These are phyloP conservation scores for Fusarium burgessii DNA, from an alignment of 2,329 filamentous ascomycete genomes.

Conservation along the genomic window DNA sequence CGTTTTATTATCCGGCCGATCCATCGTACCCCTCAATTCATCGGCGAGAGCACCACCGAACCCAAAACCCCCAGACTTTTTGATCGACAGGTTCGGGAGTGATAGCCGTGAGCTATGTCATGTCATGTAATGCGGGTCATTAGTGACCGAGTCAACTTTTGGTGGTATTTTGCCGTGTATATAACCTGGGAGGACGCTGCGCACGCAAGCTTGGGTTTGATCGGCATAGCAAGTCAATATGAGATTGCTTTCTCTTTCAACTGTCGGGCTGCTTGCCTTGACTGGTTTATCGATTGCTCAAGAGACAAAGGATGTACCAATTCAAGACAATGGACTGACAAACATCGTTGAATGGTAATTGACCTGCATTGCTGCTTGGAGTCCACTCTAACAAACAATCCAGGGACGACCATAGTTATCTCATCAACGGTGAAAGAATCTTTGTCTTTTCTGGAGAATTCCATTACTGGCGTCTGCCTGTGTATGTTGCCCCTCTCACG, in stretches of 20 bases:
- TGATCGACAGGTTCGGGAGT: conserved; percentile 25
- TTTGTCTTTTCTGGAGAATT: conserved; percentile 60
- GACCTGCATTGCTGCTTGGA: accelerated
- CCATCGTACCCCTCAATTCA: conserved; percentile 24
- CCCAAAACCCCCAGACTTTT: conserved; percentile 10
- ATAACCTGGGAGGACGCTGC: not conserved
- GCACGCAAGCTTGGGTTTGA: not conserved
- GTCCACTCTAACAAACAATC: accelerated
- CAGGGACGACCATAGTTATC: conserved; percentile 58
- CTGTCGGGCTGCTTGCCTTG: conserved; percentile 26
- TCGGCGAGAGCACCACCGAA: conserved; percentile 30
- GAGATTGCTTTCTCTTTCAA: conserved; percentile 30
- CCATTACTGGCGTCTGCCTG: conserved; percentile 57
- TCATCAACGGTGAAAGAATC: conserved; percentile 55
- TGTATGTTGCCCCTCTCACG: conserved; percentile 46
- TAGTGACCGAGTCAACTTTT: conserved; percentile 5
- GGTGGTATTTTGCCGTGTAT: not conserved
- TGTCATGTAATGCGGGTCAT: conserved; percentile 18
- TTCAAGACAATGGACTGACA: conserved; percentile 34
- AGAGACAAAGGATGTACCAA: conserved; percentile 9
- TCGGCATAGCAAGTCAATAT: conserved; percentile 7
- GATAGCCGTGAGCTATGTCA: conserved; percentile 9
- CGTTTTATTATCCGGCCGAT: conserved; percentile 23
- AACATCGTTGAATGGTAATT: conserved; percentile 32
- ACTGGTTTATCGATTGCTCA: conserved; percentile 26